phyloP scores from a whole-genome alignment of 805 yeast species.

The Scheffersomyces amazonensis region DNA sequence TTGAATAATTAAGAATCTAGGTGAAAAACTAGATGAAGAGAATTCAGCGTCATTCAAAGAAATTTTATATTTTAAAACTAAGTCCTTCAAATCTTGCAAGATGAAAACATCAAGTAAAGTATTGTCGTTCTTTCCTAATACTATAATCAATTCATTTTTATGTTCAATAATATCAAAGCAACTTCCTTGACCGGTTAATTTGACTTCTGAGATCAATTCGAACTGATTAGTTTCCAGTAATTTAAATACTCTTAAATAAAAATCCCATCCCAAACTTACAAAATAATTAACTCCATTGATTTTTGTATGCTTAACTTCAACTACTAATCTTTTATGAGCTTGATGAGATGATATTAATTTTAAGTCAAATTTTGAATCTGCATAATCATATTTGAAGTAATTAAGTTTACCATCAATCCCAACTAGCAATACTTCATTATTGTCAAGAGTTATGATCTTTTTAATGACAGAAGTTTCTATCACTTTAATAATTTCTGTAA shows the following conservation, averaged over 20 bases:
- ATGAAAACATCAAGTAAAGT: conserved; percentile 52
- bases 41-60: conserved; percentile 76
- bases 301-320: conserved; percentile 30
- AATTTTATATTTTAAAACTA: conserved; percentile 35
- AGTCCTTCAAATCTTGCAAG: conserved; percentile 7
- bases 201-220: conserved; percentile 17
- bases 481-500: not conserved
- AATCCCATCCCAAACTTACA: conserved; percentile 62
- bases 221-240: conserved; percentile 13
- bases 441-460: conserved; percentile 25
- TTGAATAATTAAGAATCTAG: conserved; percentile 39
- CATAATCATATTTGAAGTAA: conserved; percentile 9
- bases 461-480: conserved; percentile 26
- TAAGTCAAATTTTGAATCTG: conserved; percentile 2
- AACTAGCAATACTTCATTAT: conserved; percentile 31
- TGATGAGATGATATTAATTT: conserved; percentile 16
- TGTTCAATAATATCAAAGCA: conserved; percentile 40
- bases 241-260: conserved; percentile 34
- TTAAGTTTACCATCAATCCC: conserved; percentile 54
- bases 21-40: conserved; percentile 60
- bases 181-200: conserved; percentile 50
- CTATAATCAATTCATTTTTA: conserved; percentile 33
- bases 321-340: conserved; percentile 33
- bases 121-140: conserved; percentile 59
- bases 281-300: conserved; percentile 29